Base-by-base conservation (phyloP, 805 yeast species). In the Schizosaccharomyces pombe region DNA sequence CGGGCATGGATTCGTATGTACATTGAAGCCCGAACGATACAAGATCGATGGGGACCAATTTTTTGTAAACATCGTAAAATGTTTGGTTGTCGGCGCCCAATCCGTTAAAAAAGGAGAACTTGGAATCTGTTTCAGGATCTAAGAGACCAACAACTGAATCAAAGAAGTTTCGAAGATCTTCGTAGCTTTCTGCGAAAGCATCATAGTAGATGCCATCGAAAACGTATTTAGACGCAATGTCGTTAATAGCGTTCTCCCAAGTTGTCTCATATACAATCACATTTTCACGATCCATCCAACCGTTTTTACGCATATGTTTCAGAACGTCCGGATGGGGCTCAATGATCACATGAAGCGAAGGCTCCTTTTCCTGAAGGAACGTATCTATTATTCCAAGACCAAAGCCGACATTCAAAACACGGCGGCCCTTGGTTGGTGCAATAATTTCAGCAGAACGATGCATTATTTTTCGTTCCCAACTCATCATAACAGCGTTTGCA, bases 371-470 rank as follows among this genome's bases (percentile, higher is more conserved):
- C 62, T 82, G 82, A 57, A 87, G 82, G 74, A 80, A 77, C 0
- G 76, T 68, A 64, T 87, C 97, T 55, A 87, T 86, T 55, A 87
- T 89, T 1, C 97, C 97, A 95, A 87, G 85, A 1, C 97, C 97
- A 64, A 89, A 87, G 0, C 97, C 97, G 40, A 87, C 83, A 62
- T 87, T 87, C 37, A 89, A 69, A 1, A 89, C 77, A 55, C 53
- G 11, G 61, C 58, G 40, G 70, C 74, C 6, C 76, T 70, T 16
- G 9, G 12, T 31, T 4, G 43, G 28, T 9, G 56, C 57, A 16
- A 54, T 47, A n/a, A 89, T 64, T 33, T 82, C 78, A 55, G 93
- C 81, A 0, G 94, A 94, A 14, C 79, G 71, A 54, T 73, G 70
- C 97, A 87, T 87, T 55, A 87, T 70, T 22, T 78, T 75, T 3